Evolutionary conservation across 768 basidiomycete genomes (phyloP).

Genomic region (Phlebiopsis flavidoalba): DNA sequence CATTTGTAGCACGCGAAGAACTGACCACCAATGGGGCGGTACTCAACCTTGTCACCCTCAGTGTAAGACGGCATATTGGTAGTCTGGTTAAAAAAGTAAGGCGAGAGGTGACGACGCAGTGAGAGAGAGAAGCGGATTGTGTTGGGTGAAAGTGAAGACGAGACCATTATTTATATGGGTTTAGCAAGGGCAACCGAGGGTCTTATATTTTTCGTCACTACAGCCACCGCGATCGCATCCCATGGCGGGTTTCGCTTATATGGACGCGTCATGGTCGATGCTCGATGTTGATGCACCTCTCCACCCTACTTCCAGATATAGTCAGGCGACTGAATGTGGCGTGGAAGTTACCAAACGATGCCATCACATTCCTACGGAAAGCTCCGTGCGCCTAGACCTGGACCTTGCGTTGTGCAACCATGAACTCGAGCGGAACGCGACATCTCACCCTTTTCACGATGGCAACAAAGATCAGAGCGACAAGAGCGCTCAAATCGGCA

Average conservation of each 20-base stretch:
- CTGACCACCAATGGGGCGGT: slow-evolving; percentile 36
- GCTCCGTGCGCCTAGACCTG: neutral
- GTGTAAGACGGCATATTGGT: neutral
- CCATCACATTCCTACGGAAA: neutral
- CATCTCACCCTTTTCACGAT: too few species aligned
- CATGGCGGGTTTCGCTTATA: neutral
- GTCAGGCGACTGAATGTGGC: neutral
- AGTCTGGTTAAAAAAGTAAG: neutral
- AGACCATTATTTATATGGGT: slow-evolving; percentile 1
- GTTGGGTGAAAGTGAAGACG: neutral
- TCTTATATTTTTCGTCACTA: slow-evolving; percentile 7
- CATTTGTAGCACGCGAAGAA: too few species aligned
- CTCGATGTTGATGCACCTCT: slow-evolving; percentile 3
- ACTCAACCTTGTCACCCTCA: slow-evolving; percentile 40
- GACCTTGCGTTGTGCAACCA: too few species aligned
- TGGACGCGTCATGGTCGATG: neutral
- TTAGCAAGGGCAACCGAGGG: neutral
- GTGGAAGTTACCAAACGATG: neutral
- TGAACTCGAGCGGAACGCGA: too few species aligned
- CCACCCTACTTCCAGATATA: neutral
- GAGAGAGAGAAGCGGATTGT: neutral
- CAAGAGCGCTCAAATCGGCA: too few species aligned
- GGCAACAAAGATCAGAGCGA: too few species aligned
- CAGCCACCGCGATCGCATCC: neutral
- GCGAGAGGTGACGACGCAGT: neutral